These are phyloP conservation scores for Arabidopsis hybrid DNA, from an alignment of 441 rosid species.

Conservation along the genomic window DNA sequence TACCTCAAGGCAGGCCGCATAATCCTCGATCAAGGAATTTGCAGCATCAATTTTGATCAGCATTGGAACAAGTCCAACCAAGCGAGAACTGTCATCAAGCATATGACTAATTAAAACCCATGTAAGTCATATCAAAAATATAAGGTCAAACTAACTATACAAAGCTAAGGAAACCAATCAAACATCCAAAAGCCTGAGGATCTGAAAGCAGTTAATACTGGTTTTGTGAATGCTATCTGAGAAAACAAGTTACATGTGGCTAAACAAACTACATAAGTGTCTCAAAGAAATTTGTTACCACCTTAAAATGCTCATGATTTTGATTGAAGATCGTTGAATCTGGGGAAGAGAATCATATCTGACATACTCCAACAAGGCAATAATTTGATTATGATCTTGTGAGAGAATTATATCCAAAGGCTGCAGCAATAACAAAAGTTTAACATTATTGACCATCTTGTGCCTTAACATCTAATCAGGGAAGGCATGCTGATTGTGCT, in stretches of 20 bases:
- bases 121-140: constrained; percentile 15
- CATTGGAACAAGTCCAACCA: constrained; percentile 88
- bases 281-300: constrained; percentile 32
- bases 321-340: constrained; percentile 89
- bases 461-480: constrained; percentile 18
- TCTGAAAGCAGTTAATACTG: constrained; percentile 17
- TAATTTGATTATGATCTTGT: constrained; percentile 92
- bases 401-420: constrained; percentile 94
- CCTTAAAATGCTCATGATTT: constrained; percentile 93
- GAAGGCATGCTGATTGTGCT: constrained; percentile 19
- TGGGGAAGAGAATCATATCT: constrained; percentile 86
- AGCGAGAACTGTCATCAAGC: constrained; percentile 76
- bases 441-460: constrained; percentile 23
- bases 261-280: constrained; percentile 22
- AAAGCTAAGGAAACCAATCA: constrained; percentile 17
- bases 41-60: constrained; percentile 85
- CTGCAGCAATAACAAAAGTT: constrained; percentile 57
- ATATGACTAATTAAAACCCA: constrained; percentile 39
- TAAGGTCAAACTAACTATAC: constrained; percentile 10
- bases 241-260: constrained; percentile 25
- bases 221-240: constrained; percentile 23
- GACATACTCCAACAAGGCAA: constrained; percentile 85
- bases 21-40: constrained; percentile 79
- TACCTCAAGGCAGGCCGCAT: constrained; percentile 94
- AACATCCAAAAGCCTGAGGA: constrained; percentile 20